Percentiles rank a stretch among this genome's conserved stretches.
Evolutionary conservation across 2,329 filamentous ascomycete genomes (phyloP).

Genomic region (Aspergillus versicolor): DNA sequence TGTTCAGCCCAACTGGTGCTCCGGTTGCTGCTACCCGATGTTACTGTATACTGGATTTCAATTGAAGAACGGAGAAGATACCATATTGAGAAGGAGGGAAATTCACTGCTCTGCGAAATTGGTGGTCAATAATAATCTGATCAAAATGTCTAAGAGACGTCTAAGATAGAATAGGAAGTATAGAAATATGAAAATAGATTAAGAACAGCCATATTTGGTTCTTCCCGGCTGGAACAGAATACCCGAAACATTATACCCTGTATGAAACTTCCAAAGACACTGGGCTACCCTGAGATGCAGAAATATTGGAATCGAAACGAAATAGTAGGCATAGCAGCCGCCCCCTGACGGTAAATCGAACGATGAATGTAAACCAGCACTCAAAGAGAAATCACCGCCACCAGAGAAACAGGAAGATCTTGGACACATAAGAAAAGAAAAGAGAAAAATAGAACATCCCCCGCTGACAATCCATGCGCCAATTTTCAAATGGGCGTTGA

Average conservation of each 20-base stretch:
- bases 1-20: neutral
- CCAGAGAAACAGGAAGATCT: constrained; percentile 7
- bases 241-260: neutral
- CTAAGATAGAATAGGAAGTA: neutral
- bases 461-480: constrained; percentile 4
- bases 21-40: neutral
- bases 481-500: neutral
- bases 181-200: neutral
- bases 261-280: neutral
- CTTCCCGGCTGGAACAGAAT: neutral
- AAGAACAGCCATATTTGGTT: neutral
- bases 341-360: constrained; percentile 1
- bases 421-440: neutral
- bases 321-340: neutral
- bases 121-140: no score
- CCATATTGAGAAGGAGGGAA: neutral
- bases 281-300: neutral
- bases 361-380: constrained; percentile 16
- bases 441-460: neutral
- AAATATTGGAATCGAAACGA: neutral
- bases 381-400: constrained; percentile 22
- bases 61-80: neutral
- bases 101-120: neutral
- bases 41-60: neutral
- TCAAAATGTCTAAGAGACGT: neutral